Conservation (phyloP, 345 rosid species). For the Angophora floribunda region DNA sequence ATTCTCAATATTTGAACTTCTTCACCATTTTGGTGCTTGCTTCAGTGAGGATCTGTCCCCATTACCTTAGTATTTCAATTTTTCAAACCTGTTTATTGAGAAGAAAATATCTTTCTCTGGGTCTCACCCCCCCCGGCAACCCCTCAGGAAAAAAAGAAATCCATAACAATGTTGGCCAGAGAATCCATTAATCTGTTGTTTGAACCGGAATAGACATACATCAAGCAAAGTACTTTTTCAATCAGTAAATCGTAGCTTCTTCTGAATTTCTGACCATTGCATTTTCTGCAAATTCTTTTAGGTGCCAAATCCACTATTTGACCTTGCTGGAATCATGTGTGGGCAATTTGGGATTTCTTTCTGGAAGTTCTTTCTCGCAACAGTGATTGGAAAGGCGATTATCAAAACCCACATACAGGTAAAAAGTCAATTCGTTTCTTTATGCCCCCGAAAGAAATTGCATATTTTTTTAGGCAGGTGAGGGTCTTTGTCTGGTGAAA, state of each 20-base stretch:
- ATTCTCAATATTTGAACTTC: constrained; percentile 75
- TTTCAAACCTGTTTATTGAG: not conserved
- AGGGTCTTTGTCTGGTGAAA: not conserved
- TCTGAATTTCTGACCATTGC: not conserved
- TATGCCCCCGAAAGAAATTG: not conserved
- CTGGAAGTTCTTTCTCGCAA: constrained; percentile 88
- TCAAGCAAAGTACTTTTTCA: not conserved
- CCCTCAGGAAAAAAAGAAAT: not conserved
- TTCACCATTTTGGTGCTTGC: constrained; percentile 85
- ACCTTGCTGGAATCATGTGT: constrained; percentile 98
- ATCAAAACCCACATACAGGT: constrained; percentile 98
- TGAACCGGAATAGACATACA: not conserved
- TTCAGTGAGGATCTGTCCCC: constrained; percentile 51
- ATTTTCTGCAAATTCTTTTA: constrained; percentile 5
- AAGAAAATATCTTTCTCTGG: not conserved
- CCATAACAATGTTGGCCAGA: not conserved
- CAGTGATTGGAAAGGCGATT: constrained; percentile 84
- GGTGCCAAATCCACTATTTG: constrained; percentile 99
- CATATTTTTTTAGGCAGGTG: not conserved
- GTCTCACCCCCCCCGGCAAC: no score
- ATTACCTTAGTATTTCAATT: not conserved
- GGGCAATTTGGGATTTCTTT: constrained; percentile 95
- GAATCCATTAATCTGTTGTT: not conserved
- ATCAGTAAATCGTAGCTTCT: not conserved
- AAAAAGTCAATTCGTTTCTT: not conserved